Conservation (phyloP, 2,329 filamentous ascomycete genomes). For the Fusarium sp. region DNA sequence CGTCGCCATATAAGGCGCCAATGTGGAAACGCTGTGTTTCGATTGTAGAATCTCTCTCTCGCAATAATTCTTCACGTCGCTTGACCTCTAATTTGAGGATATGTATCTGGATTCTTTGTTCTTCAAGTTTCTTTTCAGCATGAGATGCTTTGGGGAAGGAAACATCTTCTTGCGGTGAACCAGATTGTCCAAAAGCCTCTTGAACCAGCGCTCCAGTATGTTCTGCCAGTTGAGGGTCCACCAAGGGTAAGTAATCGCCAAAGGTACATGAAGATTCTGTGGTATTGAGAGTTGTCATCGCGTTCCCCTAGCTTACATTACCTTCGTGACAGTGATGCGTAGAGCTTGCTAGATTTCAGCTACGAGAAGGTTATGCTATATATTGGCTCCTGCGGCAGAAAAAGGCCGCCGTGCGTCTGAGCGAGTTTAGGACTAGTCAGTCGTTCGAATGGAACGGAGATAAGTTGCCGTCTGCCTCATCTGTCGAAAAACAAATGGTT, state of each 20-base stretch:
- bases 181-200: not conserved
- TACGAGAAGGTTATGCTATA: not conserved
- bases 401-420: not conserved
- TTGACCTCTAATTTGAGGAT: conserved; percentile 1
- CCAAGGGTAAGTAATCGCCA: not conserved
- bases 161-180: not conserved
- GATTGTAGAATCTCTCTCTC: conserved; percentile 8
- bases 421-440: not conserved
- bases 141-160: not conserved
- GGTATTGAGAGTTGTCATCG: not conserved
- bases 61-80: not conserved
- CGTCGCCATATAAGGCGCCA: not conserved
- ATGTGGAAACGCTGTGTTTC: conserved; percentile 6
- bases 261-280: not conserved
- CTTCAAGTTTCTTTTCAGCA: not conserved
- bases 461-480: not conserved
- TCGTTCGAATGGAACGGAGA: not conserved
- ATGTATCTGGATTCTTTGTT: not conserved
- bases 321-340: not conserved
- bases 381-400: not conserved
- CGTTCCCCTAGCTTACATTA: not conserved
- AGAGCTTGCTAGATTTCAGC: not conserved
- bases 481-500: no score
- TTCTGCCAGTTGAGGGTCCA: not conserved
- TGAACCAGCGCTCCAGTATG: not conserved